Base-by-base conservation (phyloP, 345 rosid species). In the Gossypium bickii region DNA sequence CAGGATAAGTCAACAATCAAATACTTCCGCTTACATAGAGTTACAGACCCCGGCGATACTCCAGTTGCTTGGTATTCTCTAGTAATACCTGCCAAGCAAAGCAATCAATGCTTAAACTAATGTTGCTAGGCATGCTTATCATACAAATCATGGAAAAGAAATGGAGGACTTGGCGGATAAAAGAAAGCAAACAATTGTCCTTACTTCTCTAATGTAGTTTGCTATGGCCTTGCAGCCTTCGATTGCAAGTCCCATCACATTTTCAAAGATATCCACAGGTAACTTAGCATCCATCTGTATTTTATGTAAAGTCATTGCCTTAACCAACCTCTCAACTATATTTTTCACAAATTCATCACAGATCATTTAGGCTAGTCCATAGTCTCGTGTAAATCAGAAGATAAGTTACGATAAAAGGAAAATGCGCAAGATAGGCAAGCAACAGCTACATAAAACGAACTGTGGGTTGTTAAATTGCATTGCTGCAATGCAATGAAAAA, bases 151-250 rank as follows among this genome's bases (percentile, higher is more conserved):
- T 3, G 47, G 24, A 77, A 70, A 12, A 25, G 16, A 70, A 70
- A 68, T 12, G 15, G 22, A 68, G 13, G 55, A 48, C 2, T 49
- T 25, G 60, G 22, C 67, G 15, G 41, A 20, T 45, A 22, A 59
- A 59, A 56, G 12, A 74, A 17, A 12, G 13, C n/a, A 64, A 49
- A 29, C 20, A 27, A 43, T 25, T 9, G 51, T 64, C 3, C 80
- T 76, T 81, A 91, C 99, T 81, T 89, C 90, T 58, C 89, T 81
- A 58, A 95, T 82, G 81, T 90, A 86, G 73, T 74, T 89, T 56
- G 99, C 93, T 57, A 95, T 78, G 12, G 96, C 98, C 76, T 86
- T 93, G 84, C 98, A 93, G 74, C 99, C 99, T 81, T 91, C 92
- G 24, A 76, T 70, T 18, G 98, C 98, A 59, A 91, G 88, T 17